Evolutionary conservation across 257 asterid genomes (phyloP), one percentile per base, ranked within the genome.

Genomic region (Thymus quinquecostatus): DNA sequence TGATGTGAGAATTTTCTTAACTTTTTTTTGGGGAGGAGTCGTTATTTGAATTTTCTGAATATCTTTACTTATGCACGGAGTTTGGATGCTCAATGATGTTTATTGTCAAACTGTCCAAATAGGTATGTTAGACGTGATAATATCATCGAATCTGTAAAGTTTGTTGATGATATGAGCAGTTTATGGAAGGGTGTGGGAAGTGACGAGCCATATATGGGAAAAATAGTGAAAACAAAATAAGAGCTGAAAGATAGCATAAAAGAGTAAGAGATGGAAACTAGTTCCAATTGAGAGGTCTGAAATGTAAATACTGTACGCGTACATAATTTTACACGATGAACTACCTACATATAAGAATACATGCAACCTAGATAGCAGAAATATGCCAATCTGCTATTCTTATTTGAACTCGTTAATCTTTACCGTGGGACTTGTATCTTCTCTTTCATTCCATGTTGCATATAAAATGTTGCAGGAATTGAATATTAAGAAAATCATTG

Each of bases 351-450:
- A 41, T 54, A 33, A 73, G 68, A 65, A 73, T 36, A 49, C 62
- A 49, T 71, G 55, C 28, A 14, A 69, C 53, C 67, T 69, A 69
- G 80, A 63, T 29, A 47, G 56, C 68, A 29, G 40, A 62, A 69
- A 30, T 10, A 66, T 59, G 67, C 14, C 62, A 10, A 1, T 64
- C 27, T 54, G 64, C 60, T 59, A 44, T 21, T 71, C 51, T 44
- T 74, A 64, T 64, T 14, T 47, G 74, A 59, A 45, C 27, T 49
- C 40, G 5, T 49, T 49, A 7, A 49, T 36, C 40, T 43, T 43
- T 43, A 51, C 54, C 55, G 29, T 71, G 32, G 12, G 47, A 6
- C 75, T 14, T 32, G 59, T 50, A 53, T 51, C 82, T 47, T 74
- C 75, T 62, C 68, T 58, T 77, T 45, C 60, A 13, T 28, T 56